Evolutionary conservation across 495 filamentous ascomycete species (phyloP).

Genomic region (Aspergillus wentii): DNA sequence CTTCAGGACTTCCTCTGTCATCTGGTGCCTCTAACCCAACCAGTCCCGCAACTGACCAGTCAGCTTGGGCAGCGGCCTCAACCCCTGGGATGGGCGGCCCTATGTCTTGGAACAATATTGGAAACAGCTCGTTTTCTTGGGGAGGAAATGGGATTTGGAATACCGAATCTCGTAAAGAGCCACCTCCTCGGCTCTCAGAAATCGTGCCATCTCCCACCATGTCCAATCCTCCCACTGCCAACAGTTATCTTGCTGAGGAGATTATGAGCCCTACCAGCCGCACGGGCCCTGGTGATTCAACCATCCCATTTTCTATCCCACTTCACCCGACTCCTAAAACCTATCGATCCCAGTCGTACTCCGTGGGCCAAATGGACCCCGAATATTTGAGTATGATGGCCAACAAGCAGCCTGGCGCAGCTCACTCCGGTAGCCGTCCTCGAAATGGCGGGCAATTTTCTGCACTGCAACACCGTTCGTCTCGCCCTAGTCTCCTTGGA

Average conservation of each 20-base stretch:
- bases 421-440: slow-evolving; percentile 36
- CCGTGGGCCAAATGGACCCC: slow-evolving; percentile 83
- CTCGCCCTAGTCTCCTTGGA: slow-evolving; percentile 79
- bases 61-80: slow-evolving; percentile 56
- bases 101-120: slow-evolving; percentile 55
- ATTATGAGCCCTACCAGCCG: slow-evolving; percentile 51
- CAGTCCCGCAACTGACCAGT: slow-evolving; percentile 65
- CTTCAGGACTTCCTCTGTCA: slow-evolving; percentile 55
- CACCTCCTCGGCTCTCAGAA: slow-evolving; percentile 66
- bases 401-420: slow-evolving; percentile 37
- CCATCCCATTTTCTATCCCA: slow-evolving; percentile 83
- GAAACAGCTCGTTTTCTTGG: slow-evolving; percentile 62
- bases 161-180: slow-evolving; percentile 66
- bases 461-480: slow-evolving; percentile 73
- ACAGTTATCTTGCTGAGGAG: slow-evolving; percentile 39
- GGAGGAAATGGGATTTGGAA: slow-evolving; percentile 72
- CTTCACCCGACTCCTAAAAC: slow-evolving; percentile 88
- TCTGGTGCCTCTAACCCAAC: slow-evolving; percentile 71
- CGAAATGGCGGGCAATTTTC: slow-evolving; percentile 55
- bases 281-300: slow-evolving; percentile 51
- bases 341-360: slow-evolving; percentile 94
- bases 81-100: slow-evolving; percentile 44
- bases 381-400: slow-evolving; percentile 48
- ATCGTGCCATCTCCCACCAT: slow-evolving; percentile 75
- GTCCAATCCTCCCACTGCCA: slow-evolving; percentile 47